These are phyloP conservation scores for Amoebophrya sp. DNA, from an alignment of 169 alveolate genomes.

Conservation along the genomic window DNA sequence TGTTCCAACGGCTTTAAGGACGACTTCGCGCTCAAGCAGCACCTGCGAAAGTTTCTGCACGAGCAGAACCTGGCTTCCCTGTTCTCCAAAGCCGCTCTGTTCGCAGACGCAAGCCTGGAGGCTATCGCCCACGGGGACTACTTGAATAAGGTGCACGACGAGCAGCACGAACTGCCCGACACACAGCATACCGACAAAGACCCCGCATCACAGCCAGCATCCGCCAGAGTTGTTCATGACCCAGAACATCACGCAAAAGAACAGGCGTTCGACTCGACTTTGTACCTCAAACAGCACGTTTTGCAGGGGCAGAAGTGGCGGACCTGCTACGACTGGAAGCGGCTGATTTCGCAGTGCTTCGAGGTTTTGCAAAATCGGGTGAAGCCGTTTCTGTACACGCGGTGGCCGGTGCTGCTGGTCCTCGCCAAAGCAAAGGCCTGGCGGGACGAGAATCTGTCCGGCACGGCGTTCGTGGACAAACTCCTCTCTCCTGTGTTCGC, in stretches of 20 bases:
- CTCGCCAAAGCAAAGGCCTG: not conserved
- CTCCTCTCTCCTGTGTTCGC: not conserved
- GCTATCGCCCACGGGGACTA: no score
- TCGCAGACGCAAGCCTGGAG: no score
- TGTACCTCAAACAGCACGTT: not conserved
- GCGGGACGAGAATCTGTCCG: not conserved
- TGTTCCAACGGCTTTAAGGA: not conserved
- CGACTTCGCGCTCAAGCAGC: not conserved
- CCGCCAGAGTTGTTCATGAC: no score
- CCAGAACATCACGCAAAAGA: no score
- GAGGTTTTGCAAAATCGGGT: not conserved
- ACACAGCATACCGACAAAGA: no score
- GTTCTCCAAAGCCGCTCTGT: not conserved
- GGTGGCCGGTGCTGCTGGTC: not conserved
- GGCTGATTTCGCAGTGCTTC: not conserved
- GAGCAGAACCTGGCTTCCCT: not conserved
- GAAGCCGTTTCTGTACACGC: not conserved
- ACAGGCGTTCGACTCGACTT: no score
- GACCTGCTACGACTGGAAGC: not conserved
- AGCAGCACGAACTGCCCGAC: no score
- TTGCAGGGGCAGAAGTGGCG: not conserved
- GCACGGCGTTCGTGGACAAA: not conserved
- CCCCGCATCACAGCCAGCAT: no score
- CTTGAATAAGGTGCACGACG: no score
- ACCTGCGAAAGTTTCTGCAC: not conserved